Conservation (phyloP, 257 asterid species). For the Avicennia marina region DNA sequence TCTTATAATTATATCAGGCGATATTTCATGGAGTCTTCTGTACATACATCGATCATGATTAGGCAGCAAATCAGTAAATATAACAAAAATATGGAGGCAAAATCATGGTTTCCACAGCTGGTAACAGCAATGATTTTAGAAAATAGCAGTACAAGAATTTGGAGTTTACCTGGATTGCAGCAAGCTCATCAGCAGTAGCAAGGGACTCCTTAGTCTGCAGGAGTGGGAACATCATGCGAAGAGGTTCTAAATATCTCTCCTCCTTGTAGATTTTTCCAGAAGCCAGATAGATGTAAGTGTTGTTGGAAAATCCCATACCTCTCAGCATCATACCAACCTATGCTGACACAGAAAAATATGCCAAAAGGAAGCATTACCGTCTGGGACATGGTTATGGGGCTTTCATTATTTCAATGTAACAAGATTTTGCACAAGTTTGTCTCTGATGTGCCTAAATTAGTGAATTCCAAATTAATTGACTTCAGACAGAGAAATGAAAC, state of each 20-base stretch:
- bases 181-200: constrained; percentile 67
- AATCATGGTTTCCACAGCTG: too few relatives aligned
- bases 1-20: too few relatives aligned
- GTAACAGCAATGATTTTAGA: too few relatives aligned
- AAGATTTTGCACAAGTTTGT: background rate
- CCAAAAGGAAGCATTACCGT: constrained; percentile 30
- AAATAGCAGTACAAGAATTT: background rate
- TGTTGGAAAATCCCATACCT: constrained; percentile 88
- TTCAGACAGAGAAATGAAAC: too few relatives aligned
- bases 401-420: background rate
- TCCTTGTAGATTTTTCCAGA: constrained; percentile 71
- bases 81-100: too few relatives aligned
- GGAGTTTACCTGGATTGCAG: constrained; percentile 48
- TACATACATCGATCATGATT: too few relatives aligned
- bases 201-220: constrained; percentile 73
- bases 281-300: constrained; percentile 73
- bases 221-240: constrained; percentile 72
- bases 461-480: too few relatives aligned
- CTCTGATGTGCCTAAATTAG: background rate
- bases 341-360: constrained; percentile 66
- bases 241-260: constrained; percentile 58
- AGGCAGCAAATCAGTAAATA: too few relatives aligned
- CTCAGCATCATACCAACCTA: constrained; percentile 95
- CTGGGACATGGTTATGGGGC: constrained; percentile 11
- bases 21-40: too few relatives aligned